Evolutionary conservation across 2,329 filamentous ascomycete genomes (phyloP).

Genomic region (Aspergillus vadensis): DNA sequence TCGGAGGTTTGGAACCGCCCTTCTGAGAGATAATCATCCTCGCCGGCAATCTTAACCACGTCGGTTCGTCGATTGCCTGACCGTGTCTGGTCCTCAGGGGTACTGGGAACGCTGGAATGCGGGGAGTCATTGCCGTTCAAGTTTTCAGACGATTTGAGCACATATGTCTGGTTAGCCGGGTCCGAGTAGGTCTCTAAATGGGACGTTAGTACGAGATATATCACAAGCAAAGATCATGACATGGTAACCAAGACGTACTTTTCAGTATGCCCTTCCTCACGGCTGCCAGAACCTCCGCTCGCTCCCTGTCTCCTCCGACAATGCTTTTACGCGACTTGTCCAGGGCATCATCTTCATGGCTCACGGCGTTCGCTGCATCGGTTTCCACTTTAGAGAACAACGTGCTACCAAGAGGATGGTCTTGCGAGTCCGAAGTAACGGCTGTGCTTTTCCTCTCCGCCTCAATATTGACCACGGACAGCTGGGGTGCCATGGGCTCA

Average conservation of each 20-base stretch:
- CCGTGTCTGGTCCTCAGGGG: constrained; percentile 72
- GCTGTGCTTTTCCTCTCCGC: constrained; percentile 85
- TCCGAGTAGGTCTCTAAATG: constrained; percentile 52
- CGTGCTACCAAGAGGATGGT: constrained; percentile 70
- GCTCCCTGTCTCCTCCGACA: constrained; percentile 83
- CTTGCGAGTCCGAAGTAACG: constrained; percentile 65
- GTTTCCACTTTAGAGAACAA: constrained; percentile 83
- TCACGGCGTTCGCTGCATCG: constrained; percentile 68
- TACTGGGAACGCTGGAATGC: constrained; percentile 82
- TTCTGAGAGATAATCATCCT: constrained; percentile 86
- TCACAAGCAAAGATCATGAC: no score
- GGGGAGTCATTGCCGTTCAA: constrained; percentile 74
- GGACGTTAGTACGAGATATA: constrained; percentile 4
- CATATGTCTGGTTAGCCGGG: constrained; percentile 69
- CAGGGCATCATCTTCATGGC: constrained; percentile 36
- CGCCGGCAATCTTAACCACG: constrained; percentile 72
- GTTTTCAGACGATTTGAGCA: constrained; percentile 62
- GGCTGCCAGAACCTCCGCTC: constrained; percentile 86
- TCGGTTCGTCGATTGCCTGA: constrained; percentile 65
- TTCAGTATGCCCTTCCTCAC: constrained; percentile 97
- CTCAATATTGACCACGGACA: constrained; percentile 95
- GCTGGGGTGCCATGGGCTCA: constrained; percentile 74
- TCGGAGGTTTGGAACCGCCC: constrained; percentile 70
- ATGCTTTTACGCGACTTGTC: constrained; percentile 77
- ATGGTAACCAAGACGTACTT: constrained; percentile 57